Conservation (phyloP, 2,329 filamentous ascomycete genomes). For the Colletotrichum sp. region DNA sequence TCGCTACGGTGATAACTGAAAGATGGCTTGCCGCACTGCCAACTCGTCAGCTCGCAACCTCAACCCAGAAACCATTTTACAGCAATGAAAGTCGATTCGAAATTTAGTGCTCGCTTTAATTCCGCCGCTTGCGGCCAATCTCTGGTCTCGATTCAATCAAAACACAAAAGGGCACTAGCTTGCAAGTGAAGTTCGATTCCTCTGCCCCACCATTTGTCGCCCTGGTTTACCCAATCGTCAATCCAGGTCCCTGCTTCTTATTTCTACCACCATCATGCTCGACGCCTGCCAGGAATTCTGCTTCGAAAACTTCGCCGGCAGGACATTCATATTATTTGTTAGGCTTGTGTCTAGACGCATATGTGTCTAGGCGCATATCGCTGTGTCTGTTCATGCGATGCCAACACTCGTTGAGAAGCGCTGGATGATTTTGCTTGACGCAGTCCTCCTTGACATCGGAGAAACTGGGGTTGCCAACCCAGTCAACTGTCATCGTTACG, state of each 20-base stretch:
- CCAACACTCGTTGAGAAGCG: background rate
- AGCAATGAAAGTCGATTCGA: background rate
- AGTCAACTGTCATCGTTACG: background rate
- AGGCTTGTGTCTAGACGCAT: background rate
- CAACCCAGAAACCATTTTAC: background rate
- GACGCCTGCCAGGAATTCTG: background rate
- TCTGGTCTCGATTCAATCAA: background rate
- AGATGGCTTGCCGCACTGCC: background rate
- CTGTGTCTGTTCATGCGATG: background rate
- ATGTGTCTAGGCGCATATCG: background rate
- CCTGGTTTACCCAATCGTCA: background rate
- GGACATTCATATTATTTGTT: background rate
- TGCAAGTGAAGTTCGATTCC: background rate
- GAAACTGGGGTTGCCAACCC: background rate
- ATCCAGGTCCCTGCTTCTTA: background rate
- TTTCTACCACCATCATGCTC: background rate
- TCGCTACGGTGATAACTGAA: background rate
- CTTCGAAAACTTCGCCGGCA: background rate
- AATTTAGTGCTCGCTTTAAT: background rate
- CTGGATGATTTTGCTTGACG: background rate
- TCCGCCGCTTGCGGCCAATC: background rate
- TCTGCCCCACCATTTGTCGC: background rate
- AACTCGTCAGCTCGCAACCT: background rate
- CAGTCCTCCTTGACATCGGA: background rate
- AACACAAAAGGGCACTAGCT: background rate